phyloP scores from a whole-genome alignment of 163 green algal genomes.

The Scenedesmus sp. region DNA sequence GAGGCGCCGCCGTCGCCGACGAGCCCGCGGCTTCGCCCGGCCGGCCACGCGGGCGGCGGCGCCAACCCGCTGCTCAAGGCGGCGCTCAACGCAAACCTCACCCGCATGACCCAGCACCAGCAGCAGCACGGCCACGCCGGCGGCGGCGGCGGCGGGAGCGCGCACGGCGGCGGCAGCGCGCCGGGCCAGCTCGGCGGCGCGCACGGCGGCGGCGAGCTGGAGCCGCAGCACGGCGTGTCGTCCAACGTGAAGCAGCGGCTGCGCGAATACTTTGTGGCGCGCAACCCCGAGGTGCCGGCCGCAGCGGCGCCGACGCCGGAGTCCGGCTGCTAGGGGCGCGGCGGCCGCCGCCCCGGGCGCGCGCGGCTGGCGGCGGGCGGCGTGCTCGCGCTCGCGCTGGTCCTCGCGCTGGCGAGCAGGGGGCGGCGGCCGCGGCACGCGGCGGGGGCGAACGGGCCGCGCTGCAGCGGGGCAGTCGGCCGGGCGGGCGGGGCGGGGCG shows the following conservation, averaged over 20 bases:
- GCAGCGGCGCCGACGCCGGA: no score
- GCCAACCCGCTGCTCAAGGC: constrained; percentile 45
- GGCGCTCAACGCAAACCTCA: constrained; percentile 33
- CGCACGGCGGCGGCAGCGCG: not conserved
- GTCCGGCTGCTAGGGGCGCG: no score
- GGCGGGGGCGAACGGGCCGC: no score
- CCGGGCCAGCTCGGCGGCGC: not conserved
- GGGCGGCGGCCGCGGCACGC: no score
- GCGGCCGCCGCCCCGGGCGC: no score
- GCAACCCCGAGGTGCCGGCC: constrained; percentile 26
- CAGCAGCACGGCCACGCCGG: not conserved
- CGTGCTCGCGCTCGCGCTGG: no score
- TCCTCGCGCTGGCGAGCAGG: no score
- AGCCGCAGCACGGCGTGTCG: not conserved
- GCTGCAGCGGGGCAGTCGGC: no score
- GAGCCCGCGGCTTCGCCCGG: not conserved
- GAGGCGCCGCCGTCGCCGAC: constrained; percentile 26
- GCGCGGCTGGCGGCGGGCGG: no score
- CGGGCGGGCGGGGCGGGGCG: no score
- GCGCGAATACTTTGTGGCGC: constrained; percentile 45
- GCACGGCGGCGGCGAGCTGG: not conserved
- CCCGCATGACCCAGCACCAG: not conserved
- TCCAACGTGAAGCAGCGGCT: constrained; percentile 46
- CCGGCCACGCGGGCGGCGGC: not conserved
- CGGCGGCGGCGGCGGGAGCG: not conserved